Percentiles rank a stretch among this genome's conserved stretches.
phyloP scores from a whole-genome alignment of 75 land plant genomes.

The Sequoiadendron giganteum region DNA sequence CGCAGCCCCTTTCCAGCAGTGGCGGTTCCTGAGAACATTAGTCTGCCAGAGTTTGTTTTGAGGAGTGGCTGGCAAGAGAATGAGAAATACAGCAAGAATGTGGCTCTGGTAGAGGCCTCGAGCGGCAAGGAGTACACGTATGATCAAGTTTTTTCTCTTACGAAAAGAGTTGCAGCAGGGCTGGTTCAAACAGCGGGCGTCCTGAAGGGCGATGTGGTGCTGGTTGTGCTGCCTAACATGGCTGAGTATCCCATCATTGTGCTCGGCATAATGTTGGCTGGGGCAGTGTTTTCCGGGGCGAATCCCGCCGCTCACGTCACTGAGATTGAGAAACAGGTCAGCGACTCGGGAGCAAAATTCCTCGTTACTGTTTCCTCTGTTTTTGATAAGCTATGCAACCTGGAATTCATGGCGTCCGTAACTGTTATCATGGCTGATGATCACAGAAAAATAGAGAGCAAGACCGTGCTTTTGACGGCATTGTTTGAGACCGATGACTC shows the following conservation, averaged over 20 bases:
- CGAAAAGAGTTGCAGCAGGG: conserved; percentile 55
- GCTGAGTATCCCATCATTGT: conserved; percentile 81
- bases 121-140: conserved; percentile 73
- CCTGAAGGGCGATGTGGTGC: conserved; percentile 75
- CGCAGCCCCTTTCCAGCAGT: conserved; percentile 51
- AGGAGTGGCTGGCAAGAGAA: conserved; percentile 20
- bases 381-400: conserved; percentile 5
- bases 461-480: neutral
- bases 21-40: conserved; percentile 51
- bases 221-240: conserved; percentile 84
- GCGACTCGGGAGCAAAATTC: conserved; percentile 63
- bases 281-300: conserved; percentile 84
- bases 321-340: conserved; percentile 76
- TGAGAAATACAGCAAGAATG: conserved; percentile 45
- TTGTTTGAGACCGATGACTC: neutral
- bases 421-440: conserved; percentile 18
- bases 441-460: neutral
- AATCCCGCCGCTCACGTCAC: conserved; percentile 60
- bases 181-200: conserved; percentile 45
- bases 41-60: conserved; percentile 82
- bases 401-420: neutral
- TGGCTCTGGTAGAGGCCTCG: conserved; percentile 88
- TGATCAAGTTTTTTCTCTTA: conserved; percentile 50
- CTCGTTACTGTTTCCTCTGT: conserved; percentile 51
- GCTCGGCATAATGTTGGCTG: conserved; percentile 86